Evolutionary conservation across 306 rosid genomes (phyloP), one percentile per base, ranked within the genome.

Genomic region (Boehmeria nivea): DNA sequence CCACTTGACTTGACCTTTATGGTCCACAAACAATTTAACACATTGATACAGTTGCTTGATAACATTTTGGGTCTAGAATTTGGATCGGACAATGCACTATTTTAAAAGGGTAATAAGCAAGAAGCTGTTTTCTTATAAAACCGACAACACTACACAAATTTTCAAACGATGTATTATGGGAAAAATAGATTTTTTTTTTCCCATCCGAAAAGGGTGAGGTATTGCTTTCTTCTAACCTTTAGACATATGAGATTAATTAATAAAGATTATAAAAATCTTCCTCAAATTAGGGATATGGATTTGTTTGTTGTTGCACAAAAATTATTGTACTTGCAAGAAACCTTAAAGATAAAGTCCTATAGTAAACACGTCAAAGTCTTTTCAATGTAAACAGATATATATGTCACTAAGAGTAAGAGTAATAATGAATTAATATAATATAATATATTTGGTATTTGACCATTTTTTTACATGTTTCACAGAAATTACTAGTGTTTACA

Each of bases 1-100:
- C 69, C 53, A 64, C 43, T 8, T 15, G 37, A 34, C 57, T 48
- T 25, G 56, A 51, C 56, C 59, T 7, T 50, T 14, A 6, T 25
- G 27, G 15, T 50, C 59, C 59, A 25, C 40, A 50, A 62, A 14
- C 31, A 22, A 31, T 31, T 31, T 31, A 40, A 37, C 67, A 39
- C 28, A 13, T 20, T 26, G 43, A 25, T 51, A 23, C 28, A 39
- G 47, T n/a, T 4, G 16, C 22, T 54, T 37, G 26, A 25, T 50
- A 13, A 24, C 33, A 10, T 18, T 28, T 27, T 27, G 19, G 22
- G 54, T 44, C 37, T 18, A n/a, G n/a, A 31, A 52, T 27, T n/a
- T 20, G 44, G 26, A 26, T 0, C 2, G 56, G 56, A 51, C 3
- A 51, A 31, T 31, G 28, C 51, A 37, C 40, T 13, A 19, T 50